Evolutionary conservation across 306 rosid species (phyloP), one percentile per base, ranked within the genome.

Genomic region (Dryas alaskensis): DNA sequence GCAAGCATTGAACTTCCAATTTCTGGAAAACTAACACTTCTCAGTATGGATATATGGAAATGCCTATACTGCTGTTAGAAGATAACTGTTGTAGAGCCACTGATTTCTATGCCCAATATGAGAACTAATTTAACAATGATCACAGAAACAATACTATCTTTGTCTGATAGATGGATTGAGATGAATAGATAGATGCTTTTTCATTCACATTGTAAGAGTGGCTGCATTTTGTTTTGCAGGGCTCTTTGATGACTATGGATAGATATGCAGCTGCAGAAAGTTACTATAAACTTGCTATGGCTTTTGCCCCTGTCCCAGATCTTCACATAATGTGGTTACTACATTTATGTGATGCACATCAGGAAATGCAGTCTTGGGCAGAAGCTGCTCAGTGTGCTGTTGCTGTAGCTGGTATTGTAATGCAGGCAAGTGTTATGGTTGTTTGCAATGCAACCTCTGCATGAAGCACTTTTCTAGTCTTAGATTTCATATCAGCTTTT

Each of bases 361-460:
- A 91, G 72, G 97, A 94, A 88, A 89, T 94, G 96, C 98, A 91
- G 79, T 94, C 98, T 22, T 91, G 97, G 97, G 98, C 97, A 11
- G 98, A 94, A 88, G 92, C 98, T 79, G 98, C 98, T 72, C 98
- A 94, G 82, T 94, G 98, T 83, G 95, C 98, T 37, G 98, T 94
- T 27, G 98, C 96, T 19, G 97, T 94, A 65, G 97, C 98, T 60
- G 97, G 97, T 75, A 96, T 94, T 83, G 97, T 94, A 58, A 89
- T 94, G 98, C 98, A 89, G 96, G 98, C 88, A 84, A 76, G 7
- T 14, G 51, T 27, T 13, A 40, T 55, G 69, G 45, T 79, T 71
- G 63, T 53, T 44, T 49, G 60, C 7, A 4, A 25, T 68, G 66
- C 43, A 37, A 22, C 57, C 61, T 66, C 42, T 58, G 12, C 43